phyloP scores from a whole-genome alignment of 495 filamentous ascomycete genomes.

The Entonaema liquescens region DNA sequence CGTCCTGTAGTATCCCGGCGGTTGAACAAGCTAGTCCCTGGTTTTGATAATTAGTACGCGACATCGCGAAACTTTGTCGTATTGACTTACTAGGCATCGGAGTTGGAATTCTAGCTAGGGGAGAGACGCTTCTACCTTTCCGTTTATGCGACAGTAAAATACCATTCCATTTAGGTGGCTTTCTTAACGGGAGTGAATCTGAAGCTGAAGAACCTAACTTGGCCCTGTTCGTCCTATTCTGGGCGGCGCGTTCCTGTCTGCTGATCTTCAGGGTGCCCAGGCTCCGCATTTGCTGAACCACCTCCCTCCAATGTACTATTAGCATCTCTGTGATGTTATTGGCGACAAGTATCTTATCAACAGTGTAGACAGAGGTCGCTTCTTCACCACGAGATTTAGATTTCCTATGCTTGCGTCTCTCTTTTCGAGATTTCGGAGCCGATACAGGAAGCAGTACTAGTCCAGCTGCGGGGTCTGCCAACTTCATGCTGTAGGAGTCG shows the following conservation, averaged over 20 bases:
- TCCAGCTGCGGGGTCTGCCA: constrained; percentile 47
- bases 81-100: constrained; percentile 35
- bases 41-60: background rate
- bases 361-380: constrained; percentile 22
- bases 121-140: constrained; percentile 30
- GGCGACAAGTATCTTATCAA: constrained; percentile 62
- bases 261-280: constrained; percentile 45
- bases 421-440: constrained; percentile 49
- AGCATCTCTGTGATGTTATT: constrained; percentile 67
- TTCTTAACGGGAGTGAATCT: constrained; percentile 40
- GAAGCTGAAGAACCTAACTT: constrained; percentile 41
- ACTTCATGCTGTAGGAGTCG: constrained; percentile 52
- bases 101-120: constrained; percentile 44
- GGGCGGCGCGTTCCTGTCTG: constrained; percentile 8
- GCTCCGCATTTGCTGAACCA: constrained; percentile 62
- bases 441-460: constrained; percentile 50
- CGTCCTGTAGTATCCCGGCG: background rate
- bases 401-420: constrained; percentile 39
- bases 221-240: background rate
- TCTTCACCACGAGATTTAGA: constrained; percentile 15
- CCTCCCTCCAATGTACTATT: constrained; percentile 65
- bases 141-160: constrained; percentile 7
- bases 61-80: background rate
- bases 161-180: constrained; percentile 44
- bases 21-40: constrained; percentile 14